These are phyloP conservation scores for Hemileccinum impolitum DNA, from an alignment of 768 basidiomycete genomes.

Conservation along the genomic window DNA sequence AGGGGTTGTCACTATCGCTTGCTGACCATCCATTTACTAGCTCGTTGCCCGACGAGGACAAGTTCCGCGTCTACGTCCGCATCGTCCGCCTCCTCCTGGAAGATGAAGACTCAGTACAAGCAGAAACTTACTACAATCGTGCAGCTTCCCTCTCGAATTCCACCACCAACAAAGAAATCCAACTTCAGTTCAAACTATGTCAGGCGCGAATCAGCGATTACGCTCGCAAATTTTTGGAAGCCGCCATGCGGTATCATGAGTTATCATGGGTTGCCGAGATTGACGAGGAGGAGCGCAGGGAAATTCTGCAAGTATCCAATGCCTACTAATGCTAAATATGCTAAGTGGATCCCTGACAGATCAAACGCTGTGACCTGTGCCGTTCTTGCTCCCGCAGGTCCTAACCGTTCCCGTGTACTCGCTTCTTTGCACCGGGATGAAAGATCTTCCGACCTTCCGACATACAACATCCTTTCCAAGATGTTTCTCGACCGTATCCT, in stretches of 20 bases:
- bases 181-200: slow-evolving; percentile 84
- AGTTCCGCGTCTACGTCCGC: slow-evolving; percentile 86
- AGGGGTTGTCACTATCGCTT: background rate
- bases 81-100: slow-evolving; percentile 93
- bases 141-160: slow-evolving; percentile 87
- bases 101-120: slow-evolving; percentile 94
- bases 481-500: slow-evolving; percentile 99
- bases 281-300: slow-evolving; percentile 87
- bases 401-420: slow-evolving; percentile 89
- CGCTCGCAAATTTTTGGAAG: slow-evolving; percentile 88
- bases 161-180: slow-evolving; percentile 72
- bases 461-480: slow-evolving; percentile 89
- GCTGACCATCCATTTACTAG: slow-evolving; percentile 31
- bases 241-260: slow-evolving; percentile 92
- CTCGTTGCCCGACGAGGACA: slow-evolving; percentile 74
- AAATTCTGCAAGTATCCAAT: slow-evolving; percentile 70
- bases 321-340: background rate
- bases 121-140: slow-evolving; percentile 97
- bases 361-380: slow-evolving; percentile 93
- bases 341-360: slow-evolving; percentile 37
- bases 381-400: slow-evolving; percentile 95
- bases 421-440: slow-evolving; percentile 95
- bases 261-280: slow-evolving; percentile 88
- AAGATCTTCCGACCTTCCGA: slow-evolving; percentile 72
- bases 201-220: slow-evolving; percentile 96